Percentiles rank a stretch among this genome's conserved stretches.
These are phyloP conservation scores for Malassezia yamatoensis DNA, from an alignment of 1,284 basidiomycete species.

Conservation along the genomic window DNA sequence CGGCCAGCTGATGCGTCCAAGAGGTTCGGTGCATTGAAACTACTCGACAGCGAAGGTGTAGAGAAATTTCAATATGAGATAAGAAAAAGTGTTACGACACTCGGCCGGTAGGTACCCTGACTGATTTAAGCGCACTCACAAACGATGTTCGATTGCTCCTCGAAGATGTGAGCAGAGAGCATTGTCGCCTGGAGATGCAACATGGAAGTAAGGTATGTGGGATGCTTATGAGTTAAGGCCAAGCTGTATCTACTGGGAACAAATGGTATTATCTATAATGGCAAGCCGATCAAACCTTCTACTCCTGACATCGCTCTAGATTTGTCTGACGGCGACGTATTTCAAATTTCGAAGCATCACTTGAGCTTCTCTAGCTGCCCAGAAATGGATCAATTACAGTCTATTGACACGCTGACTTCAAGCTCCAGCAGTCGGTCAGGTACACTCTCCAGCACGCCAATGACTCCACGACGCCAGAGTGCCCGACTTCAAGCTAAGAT, in stretches of 20 bases:
- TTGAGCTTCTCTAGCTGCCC: background rate
- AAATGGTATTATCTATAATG: constrained; percentile 11
- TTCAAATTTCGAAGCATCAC: constrained; percentile 10
- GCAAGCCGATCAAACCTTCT: background rate
- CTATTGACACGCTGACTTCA: too few species aligned
- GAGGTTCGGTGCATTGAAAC: constrained; percentile 1
- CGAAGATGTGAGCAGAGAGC: constrained; percentile 15
- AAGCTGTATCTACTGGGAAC: constrained; percentile 3
- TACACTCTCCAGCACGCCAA: background rate
- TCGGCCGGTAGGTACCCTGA: constrained; percentile 5
- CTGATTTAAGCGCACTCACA: background rate
- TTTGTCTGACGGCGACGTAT: constrained; percentile 4
- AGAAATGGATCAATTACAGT: too few species aligned
- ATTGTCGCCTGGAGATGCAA: constrained; percentile 7
- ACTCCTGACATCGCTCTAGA: background rate
- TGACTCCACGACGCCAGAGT: constrained; percentile 9
- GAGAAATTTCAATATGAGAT: background rate
- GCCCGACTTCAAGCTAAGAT: constrained; percentile 10
- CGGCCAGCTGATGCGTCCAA: background rate
- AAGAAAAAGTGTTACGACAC: background rate
- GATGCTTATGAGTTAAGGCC: background rate
- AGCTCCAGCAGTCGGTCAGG: too few species aligned
- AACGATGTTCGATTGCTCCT: constrained; percentile 17
- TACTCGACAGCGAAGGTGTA: background rate
- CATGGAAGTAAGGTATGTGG: background rate